Evolutionary conservation across 2,329 filamentous ascomycete genomes (phyloP).

Genomic region (Hypoxylon sp.): DNA sequence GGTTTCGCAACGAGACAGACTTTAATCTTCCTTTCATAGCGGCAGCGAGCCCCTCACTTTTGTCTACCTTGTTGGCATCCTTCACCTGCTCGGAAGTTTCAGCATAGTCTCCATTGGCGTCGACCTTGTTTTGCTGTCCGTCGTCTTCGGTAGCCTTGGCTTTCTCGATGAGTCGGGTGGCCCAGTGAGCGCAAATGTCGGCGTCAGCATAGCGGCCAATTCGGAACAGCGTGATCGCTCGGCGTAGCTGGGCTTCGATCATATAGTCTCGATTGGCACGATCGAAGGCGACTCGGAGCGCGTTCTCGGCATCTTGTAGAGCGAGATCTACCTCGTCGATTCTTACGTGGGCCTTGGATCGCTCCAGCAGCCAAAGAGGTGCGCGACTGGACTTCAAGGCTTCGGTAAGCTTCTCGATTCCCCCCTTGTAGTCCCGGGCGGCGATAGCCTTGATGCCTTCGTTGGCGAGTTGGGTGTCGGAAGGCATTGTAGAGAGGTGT

Average conservation of each 20-base stretch:
- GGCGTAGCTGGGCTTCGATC: slow-evolving; percentile 81
- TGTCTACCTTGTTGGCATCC: slow-evolving; percentile 30
- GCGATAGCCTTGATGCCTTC: slow-evolving; percentile 73
- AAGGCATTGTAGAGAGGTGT: slow-evolving; percentile 52
- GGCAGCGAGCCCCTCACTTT: slow-evolving; percentile 35
- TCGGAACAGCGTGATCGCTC: slow-evolving; percentile 76
- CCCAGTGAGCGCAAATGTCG: slow-evolving; percentile 71
- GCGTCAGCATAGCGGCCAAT: slow-evolving; percentile 79
- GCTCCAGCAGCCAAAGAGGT: slow-evolving; percentile 81
- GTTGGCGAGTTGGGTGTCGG: slow-evolving; percentile 59
- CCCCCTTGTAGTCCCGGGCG: slow-evolving; percentile 69
- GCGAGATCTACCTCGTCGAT: slow-evolving; percentile 68
- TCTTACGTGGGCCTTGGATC: slow-evolving; percentile 80
- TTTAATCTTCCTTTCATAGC: slow-evolving; percentile 40
- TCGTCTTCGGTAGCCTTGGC: slow-evolving; percentile 50
- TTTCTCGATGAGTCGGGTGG: slow-evolving; percentile 54
- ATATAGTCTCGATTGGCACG: slow-evolving; percentile 80
- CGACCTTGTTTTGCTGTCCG: slow-evolving; percentile 50
- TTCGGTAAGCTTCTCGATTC: slow-evolving; percentile 72
- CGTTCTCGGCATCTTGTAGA: slow-evolving; percentile 74
- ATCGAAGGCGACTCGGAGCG: slow-evolving; percentile 67
- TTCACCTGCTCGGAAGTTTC: slow-evolving; percentile 49
- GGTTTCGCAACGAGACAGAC: slow-evolving; percentile 45
- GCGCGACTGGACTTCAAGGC: slow-evolving; percentile 73
- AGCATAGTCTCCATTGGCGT: slow-evolving; percentile 59